Evolutionary conservation across 306 rosid species (phyloP).

Genomic region (Gastrolobium villosum): DNA sequence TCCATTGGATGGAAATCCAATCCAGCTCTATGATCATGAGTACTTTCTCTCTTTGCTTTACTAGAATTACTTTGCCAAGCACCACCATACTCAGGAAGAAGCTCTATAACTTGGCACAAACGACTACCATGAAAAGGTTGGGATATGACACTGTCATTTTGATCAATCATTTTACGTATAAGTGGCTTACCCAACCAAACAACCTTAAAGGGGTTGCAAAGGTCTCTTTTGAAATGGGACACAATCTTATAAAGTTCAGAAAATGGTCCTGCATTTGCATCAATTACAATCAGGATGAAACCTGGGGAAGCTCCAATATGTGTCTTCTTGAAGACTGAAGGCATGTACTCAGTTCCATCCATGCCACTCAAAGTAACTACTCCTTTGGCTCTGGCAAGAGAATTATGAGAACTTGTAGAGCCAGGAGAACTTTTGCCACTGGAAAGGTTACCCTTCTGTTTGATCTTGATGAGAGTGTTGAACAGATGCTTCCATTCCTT

Average conservation of each 20-base stretch:
- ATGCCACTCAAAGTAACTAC: conserved; percentile 38
- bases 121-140: conserved; percentile 76
- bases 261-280: conserved; percentile 50
- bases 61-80: conserved; percentile 30
- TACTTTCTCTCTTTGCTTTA: background rate
- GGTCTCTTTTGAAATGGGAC: conserved; percentile 44
- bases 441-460: conserved; percentile 4
- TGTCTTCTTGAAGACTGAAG: conserved; percentile 46
- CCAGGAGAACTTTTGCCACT: conserved; percentile 42
- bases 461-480: conserved; percentile 49
- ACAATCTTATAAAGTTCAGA: conserved; percentile 40
- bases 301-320: conserved; percentile 40
- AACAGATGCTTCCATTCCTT: conserved; percentile 37
- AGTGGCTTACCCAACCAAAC: conserved; percentile 74
- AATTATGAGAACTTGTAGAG: conserved; percentile 42
- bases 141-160: conserved; percentile 58
- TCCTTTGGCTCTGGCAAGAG: conserved; percentile 24
- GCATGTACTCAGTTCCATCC: conserved; percentile 38
- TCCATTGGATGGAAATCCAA: background rate
- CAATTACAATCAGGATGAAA: conserved; percentile 53
- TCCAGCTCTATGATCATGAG: background rate
- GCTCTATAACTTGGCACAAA: conserved; percentile 56
- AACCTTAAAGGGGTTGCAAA: conserved; percentile 54
- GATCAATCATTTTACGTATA: conserved; percentile 36
- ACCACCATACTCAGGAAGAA: conserved; percentile 82